Evolutionary conservation across 192 early-diverging fungal genomes (phyloP).

Genomic region (Podila verticillata): DNA sequence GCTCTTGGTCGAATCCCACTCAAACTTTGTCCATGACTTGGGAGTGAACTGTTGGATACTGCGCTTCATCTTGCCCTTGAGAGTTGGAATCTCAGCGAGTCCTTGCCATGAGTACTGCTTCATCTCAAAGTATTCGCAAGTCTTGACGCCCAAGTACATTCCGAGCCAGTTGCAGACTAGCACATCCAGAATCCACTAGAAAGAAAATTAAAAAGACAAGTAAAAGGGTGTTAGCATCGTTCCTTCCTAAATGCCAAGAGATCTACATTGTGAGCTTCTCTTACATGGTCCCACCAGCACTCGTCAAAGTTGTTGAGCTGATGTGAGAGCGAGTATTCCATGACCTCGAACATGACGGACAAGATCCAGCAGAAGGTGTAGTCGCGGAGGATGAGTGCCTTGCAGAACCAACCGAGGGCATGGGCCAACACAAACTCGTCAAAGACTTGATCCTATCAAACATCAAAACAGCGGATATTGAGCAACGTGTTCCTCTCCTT

Average conservation of each 20-base stretch:
- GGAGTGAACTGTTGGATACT: conserved; percentile 94
- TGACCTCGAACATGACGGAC: conserved; percentile 92
- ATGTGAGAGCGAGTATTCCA: conserved; percentile 95
- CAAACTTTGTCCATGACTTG: conserved; percentile 92
- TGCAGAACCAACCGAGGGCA: conserved; percentile 93
- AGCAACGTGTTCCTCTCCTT: background rate
- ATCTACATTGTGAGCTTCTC: conserved; percentile 14
- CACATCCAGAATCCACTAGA: conserved; percentile 96
- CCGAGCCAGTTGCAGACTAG: conserved; percentile 94
- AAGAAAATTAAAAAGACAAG: background rate
- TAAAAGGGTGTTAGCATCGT: too few species aligned
- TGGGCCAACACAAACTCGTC: conserved; percentile 96
- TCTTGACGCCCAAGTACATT: conserved; percentile 95
- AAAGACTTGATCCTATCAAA: conserved; percentile 71
- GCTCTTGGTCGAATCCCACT: conserved; percentile 89
- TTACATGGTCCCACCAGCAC: conserved; percentile 99
- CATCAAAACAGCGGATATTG: background rate
- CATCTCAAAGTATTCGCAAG: conserved; percentile 95
- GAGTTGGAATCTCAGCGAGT: conserved; percentile 82
- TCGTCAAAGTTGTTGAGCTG: conserved; percentile 98
- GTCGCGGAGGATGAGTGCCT: conserved; percentile 93
- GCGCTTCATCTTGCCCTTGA: conserved; percentile 88
- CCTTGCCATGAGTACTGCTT: conserved; percentile 98
- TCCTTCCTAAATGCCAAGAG: background rate
- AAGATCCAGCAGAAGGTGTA: conserved; percentile 97